Evolutionary conservation across 257 asterid genomes (phyloP).

Genomic region (Solanum pimpinellifolium): DNA sequence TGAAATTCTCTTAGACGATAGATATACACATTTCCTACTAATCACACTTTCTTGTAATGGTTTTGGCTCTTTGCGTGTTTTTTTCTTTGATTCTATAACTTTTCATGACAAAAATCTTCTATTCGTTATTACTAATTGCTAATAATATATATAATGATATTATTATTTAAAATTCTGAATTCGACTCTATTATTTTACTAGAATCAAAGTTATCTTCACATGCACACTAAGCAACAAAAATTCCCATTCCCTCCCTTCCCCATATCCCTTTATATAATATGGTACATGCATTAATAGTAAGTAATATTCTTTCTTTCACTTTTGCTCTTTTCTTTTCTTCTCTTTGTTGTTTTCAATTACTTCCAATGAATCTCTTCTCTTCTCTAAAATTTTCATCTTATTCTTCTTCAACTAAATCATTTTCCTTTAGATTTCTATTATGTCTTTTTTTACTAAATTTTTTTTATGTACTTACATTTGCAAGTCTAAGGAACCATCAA

Average conservation of each 20-base stretch:
- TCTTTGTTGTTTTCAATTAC: background rate
- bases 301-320: background rate
- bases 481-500: conserved; percentile 13
- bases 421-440: conserved; percentile 8
- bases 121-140: too few species aligned
- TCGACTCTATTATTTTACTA: background rate
- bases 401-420: conserved; percentile 27
- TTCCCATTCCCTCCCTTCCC: background rate
- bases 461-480: conserved; percentile 23
- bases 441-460: conserved; percentile 13
- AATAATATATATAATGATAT: background rate
- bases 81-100: background rate
- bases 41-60: background rate
- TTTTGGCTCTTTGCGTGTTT: background rate
- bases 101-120: fast-evolving
- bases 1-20: background rate
- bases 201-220: conserved; percentile 30
- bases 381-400: background rate
- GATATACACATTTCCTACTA: background rate
- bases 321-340: background rate
- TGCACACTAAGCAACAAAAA: conserved; percentile 37
- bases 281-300: background rate
- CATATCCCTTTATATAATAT: background rate
- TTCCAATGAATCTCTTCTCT: background rate
- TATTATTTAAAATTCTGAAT: background rate